Evolutionary conservation across 2,329 filamentous ascomycete genomes (phyloP), one percentile per base, ranked within the genome.

Genomic region (Alternaria ethzedia): DNA sequence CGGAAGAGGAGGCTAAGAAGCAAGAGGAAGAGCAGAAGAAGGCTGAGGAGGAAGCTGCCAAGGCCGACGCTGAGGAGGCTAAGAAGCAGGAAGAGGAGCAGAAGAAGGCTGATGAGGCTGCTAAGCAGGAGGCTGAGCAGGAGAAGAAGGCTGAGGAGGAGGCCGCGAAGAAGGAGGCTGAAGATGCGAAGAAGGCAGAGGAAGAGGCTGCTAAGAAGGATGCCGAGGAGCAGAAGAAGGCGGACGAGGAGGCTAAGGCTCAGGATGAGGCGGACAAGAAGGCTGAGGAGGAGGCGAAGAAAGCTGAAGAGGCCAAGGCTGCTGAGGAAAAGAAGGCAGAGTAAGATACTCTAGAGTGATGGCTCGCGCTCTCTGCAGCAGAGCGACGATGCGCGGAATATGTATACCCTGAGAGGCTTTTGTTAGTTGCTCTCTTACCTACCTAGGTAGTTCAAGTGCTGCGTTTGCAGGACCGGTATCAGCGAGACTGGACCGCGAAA

Each of bases 401-500:
- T 54, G 17, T 36, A 41, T 52, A 52, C 20, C 20, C 30, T 17
- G 36, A 41, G 21, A 9, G 21, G 20, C n/a, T 28, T 25, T 32
- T 26, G 46, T 55, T 23, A 50, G 41, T 21, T 17, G 15, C 21
- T 20, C 30, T 28, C 26, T 17, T 17, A 51, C 43, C 17, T n/a
- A 20, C 45, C 17, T n/a, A 20, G 55, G 10, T 20, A 36, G 23
- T 43, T 36, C 32, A 36, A 9, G 32, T 36, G 32, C 32, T 36
- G 32, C 32, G 32, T 36, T n/a, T 36, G 32, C 15, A 10, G 32
- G 7, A 9, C 7, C 7, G 28, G 25, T 59, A 54, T 28, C 45
- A 61, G 63, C 64, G 62, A 66, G 68, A 69, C 69, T 71, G 68
- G 66, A 67, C 70, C 69, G 61, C 59, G 28, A 65, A 59, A 64